These are phyloP conservation scores for Brassica rapa DNA, from an alignment of 345 rosid species.

Conservation along the genomic window DNA sequence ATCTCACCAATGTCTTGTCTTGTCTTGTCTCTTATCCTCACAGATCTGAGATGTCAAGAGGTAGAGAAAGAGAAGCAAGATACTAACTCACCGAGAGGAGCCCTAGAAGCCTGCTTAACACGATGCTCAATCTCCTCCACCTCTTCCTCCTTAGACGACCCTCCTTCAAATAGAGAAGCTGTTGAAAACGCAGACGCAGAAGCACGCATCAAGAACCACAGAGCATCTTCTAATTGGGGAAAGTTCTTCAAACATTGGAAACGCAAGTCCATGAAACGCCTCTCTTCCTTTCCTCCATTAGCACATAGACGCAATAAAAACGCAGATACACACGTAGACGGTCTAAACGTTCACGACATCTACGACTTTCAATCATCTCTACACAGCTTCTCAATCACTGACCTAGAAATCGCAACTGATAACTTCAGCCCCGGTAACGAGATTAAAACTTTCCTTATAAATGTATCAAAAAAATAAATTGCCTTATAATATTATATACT, in stretches of 20 bases:
- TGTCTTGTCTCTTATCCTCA: background rate
- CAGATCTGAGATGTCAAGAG: constrained; percentile 55
- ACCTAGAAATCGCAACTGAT: constrained; percentile 67
- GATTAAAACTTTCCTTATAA: background rate
- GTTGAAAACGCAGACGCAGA: constrained; percentile 24
- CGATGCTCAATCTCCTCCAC: constrained; percentile 12
- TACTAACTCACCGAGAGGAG: constrained; percentile 62
- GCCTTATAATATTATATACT: background rate
- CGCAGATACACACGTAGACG: constrained; percentile 43
- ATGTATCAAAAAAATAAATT: too few relatives aligned
- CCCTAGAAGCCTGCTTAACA: constrained; percentile 60
- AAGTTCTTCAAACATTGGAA: constrained; percentile 73
- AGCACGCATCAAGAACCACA: constrained; percentile 33
- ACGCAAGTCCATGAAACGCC: constrained; percentile 54
- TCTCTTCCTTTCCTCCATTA: constrained; percentile 52
- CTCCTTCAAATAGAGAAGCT: constrained; percentile 26
- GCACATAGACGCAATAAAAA: constrained; percentile 40
- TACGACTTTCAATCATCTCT: constrained; percentile 63
- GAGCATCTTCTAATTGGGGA: constrained; percentile 58
- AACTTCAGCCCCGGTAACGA: constrained; percentile 59
- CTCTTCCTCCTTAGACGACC: constrained; percentile 13
- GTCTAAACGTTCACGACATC: constrained; percentile 51
- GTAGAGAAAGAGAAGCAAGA: constrained; percentile 49
- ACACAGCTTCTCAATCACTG: constrained; percentile 56
- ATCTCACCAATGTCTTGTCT: background rate